Evolutionary conservation across 73 alveolate genomes (phyloP), one percentile per base, ranked within the genome.

Genomic region (Paramecium sexaurelia): DNA sequence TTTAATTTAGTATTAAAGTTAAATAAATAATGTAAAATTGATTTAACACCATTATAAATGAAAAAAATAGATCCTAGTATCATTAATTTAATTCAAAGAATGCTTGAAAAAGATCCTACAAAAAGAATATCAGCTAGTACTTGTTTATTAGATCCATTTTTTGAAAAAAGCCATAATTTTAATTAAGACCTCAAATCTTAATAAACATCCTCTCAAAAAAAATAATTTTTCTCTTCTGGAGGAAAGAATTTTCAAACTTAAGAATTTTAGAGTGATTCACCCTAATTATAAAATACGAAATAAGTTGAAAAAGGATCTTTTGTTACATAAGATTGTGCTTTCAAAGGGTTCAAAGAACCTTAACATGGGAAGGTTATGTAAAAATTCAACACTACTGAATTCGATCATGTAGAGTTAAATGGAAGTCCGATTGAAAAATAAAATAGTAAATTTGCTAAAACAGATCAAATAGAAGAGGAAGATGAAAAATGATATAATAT

Each of bases 11-110:
- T 86, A 15, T 61, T 86, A 55, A 86, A 86, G 40, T 61, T 61
- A 37, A 86, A 86, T 36, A 86, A 86, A 37, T 75, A 35, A 37
- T 86, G 93, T 13, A 75, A 86, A 86, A 86, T 86, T 66, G 93
- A 86, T 55, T 61, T 86, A 19, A 73, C 87, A 33, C 87, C 87
- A 10, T 39, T 73, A n/a, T 73, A 33, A 73, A 73, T 73, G 87
- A 73, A 73, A 32, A 73, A 73, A 39, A 36, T 39, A 32, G 87
- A 73, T 73, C 61, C 87, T 73, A 39, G 67, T 73, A 24, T 73
- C 36, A 73, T 73, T 36, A 20, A 20, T 20, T 73, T 73, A 73
- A n/a, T 73, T 33, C 33, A 73, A 36, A 73, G 87, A 39, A 73
- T 73, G 87, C 87, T 73, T 33, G 87, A 73, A 36, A 73, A 73